These are phyloP conservation scores for Ustilago curta DNA, from an alignment of 1,284 basidiomycete genomes.

Conservation along the genomic window DNA sequence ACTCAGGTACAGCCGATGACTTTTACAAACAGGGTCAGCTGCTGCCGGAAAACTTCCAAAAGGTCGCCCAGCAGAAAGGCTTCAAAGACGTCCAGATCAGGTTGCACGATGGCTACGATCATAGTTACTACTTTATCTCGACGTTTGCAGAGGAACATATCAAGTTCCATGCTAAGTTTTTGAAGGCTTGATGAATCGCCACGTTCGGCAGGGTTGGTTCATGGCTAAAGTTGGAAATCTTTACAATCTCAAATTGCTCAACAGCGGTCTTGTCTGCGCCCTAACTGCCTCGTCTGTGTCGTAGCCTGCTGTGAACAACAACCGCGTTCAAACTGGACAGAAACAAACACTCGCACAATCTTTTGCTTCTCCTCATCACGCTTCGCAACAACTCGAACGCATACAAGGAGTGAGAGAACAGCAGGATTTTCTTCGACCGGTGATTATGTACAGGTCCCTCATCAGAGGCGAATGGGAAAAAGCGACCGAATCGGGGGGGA, in stretches of 20 bases:
- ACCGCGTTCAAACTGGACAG: too few species aligned
- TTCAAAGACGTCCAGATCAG: conserved; percentile 82
- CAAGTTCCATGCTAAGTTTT: conserved; percentile 64
- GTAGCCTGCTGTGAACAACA: too few species aligned
- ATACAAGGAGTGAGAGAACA: neutral
- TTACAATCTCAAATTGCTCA: too few species aligned
- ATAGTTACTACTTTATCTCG: conserved; percentile 76
- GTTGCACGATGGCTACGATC: conserved; percentile 90
- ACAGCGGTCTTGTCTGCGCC: too few species aligned
- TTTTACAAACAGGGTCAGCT: conserved; percentile 88
- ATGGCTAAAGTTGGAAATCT: neutral
- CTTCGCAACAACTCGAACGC: neutral
- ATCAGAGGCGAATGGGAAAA: neutral
- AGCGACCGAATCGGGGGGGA: conserved; percentile 6
- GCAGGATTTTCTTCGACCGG: conserved; percentile 14
- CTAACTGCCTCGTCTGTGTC: neutral
- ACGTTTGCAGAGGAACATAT: conserved; percentile 74
- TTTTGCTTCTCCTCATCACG: neutral
- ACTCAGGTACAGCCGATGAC: conserved; percentile 80
- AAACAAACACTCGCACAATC: too few species aligned
- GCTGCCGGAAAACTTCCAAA: conserved; percentile 86
- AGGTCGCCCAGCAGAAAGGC: conserved; percentile 79
- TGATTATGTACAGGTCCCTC: conserved; percentile 7
- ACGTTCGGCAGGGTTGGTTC: neutral
- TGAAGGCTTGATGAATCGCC: conserved; percentile 27